Evolutionary conservation across 2,329 filamentous ascomycete genomes (phyloP), one percentile per base, ranked within the genome.

Genomic region (Trichoderma pleuroti): DNA sequence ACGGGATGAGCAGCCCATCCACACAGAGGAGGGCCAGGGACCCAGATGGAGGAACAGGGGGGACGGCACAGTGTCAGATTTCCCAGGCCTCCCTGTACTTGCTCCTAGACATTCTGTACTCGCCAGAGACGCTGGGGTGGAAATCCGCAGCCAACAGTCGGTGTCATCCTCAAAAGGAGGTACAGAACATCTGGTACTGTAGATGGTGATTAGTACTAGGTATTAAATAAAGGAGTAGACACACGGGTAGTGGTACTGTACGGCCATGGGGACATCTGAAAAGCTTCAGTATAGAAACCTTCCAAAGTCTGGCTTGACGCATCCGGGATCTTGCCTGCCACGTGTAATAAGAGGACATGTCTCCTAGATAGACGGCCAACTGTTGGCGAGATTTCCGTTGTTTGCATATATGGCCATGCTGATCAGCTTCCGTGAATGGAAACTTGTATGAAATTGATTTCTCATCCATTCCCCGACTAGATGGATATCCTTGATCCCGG

Each of bases 61-160:
- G 66, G 65, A 60, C 10, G 66, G 56, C 66, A 68, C 66, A 68
- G 66, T 68, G 66, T 39, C 66, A 61, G 66, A 68, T 68, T 61
- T 56, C 56, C 28, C 34, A 52, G 5, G 11, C 42, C 10, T 49
- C 52, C 56, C 30, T 46, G 65, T 60, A 32, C 56, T 61, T 32
- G 26, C 28, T 24, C 12, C 18, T 6, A 28, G n/a, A 36, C 28
- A 2, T 12, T 52, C 42, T 36, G 59, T 39, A 39, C 34, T 61
- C 59, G 32, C 24, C 8, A 28, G 21, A 28, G 21, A 42, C 9
- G 34, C 59, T 28, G 59, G 42, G 61, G 42, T 57, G 11, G 5
- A 21, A 18, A 9, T 7, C 24, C n/a, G 18, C 10, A 42, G 18
- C n/a, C 3, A 34, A n/a, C 18, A 39, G 32, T 16, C 21, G 5